phyloP scores from a whole-genome alignment of 2,329 filamentous ascomycete genomes.

The Plectosphaerella sp. region DNA sequence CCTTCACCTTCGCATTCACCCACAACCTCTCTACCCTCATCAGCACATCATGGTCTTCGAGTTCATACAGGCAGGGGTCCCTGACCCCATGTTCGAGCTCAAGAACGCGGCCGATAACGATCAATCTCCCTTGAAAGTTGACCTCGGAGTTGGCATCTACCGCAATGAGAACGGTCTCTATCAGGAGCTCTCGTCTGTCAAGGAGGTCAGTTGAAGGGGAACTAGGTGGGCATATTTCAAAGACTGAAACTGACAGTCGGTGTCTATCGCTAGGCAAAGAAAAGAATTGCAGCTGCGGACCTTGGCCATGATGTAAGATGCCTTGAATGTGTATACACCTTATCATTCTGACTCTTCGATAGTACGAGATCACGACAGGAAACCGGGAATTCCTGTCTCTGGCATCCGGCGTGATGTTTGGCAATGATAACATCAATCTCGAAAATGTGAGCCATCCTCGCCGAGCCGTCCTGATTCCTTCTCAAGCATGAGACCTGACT shows the following conservation, averaged over 20 bases:
- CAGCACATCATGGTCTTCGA: constrained; percentile 16
- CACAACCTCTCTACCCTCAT: no score
- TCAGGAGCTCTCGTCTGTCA: constrained; percentile 22
- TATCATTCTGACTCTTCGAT: not conserved
- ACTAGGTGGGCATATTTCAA: no score
- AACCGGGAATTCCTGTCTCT: constrained; percentile 21
- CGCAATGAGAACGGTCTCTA: constrained; percentile 25
- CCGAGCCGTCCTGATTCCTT: not conserved
- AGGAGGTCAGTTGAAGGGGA: constrained; percentile 9
- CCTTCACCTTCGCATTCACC: no score
- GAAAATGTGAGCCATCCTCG: not conserved
- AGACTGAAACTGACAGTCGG: not conserved
- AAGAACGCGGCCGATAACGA: constrained; percentile 25
- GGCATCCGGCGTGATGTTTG: constrained; percentile 24
- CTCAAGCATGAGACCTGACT: constrained; percentile 7
- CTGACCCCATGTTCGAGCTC: constrained; percentile 26
- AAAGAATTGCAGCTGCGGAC: constrained; percentile 11
- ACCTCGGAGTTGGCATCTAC: constrained; percentile 31
- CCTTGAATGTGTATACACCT: not conserved
- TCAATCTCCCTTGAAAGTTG: constrained; percentile 22
- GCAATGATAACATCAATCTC: constrained; percentile 10
- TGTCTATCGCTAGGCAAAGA: constrained; percentile 15
- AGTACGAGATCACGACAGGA: constrained; percentile 30
- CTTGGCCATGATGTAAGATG: constrained; percentile 20
- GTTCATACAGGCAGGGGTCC: constrained; percentile 17